These are phyloP conservation scores for Phytopythium chamaehyphon DNA, from an alignment of 352 stramenopile genomes.

Conservation along the genomic window DNA sequence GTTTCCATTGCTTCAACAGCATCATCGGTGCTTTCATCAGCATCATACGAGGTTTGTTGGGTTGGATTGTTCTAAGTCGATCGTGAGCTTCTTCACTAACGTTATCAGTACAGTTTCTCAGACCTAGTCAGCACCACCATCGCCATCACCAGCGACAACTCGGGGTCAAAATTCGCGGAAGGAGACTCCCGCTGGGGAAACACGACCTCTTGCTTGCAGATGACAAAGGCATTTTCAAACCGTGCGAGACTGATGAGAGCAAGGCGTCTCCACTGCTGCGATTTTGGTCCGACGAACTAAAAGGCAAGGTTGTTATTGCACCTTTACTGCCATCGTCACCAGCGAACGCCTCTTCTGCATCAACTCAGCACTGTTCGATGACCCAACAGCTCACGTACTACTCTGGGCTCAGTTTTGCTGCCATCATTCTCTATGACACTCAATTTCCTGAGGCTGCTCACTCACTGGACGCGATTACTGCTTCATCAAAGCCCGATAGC, in stretches of 20 bases:
- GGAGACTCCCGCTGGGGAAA: slow-evolving; percentile 38
- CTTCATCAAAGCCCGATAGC: slow-evolving; percentile 16
- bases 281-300: slow-evolving; percentile 11
- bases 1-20: slow-evolving; percentile 45
- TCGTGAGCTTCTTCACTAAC: background rate
- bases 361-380: slow-evolving; percentile 26
- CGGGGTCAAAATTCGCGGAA: slow-evolving; percentile 2
- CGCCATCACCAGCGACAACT: background rate
- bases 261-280: slow-evolving; percentile 13
- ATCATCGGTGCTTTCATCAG: slow-evolving; percentile 18
- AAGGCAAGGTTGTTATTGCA: slow-evolving; percentile 8
- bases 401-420: slow-evolving; percentile 21
- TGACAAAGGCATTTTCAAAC: slow-evolving; percentile 19
- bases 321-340: slow-evolving; percentile 24
- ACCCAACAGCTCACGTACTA: slow-evolving; percentile 40
- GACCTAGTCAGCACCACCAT: background rate
- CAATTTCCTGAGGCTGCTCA: slow-evolving; percentile 19
- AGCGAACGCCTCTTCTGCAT: slow-evolving; percentile 15
- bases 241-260: slow-evolving; percentile 28
- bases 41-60: slow-evolving; percentile 34
- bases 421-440: slow-evolving; percentile 44
- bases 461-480: slow-evolving; percentile 15
- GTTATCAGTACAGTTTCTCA: background rate
- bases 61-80: background rate
- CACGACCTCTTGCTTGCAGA: slow-evolving; percentile 27